Evolutionary conservation across 805 yeast species (phyloP).

Genomic region (Torulaspora indica): DNA sequence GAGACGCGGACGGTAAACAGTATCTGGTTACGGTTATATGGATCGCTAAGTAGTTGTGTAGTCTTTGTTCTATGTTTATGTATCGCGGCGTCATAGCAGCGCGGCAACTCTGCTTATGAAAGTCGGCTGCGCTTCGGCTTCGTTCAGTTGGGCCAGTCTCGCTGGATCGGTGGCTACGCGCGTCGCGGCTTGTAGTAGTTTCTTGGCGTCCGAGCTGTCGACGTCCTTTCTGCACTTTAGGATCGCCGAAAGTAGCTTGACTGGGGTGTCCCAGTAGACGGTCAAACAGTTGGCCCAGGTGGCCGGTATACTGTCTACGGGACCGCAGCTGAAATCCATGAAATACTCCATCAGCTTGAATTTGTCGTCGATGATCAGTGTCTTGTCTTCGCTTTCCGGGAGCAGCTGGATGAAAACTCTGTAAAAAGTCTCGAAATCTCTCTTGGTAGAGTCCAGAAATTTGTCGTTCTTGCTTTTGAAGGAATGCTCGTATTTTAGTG

Average conservation of each 20-base stretch:
- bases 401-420: constrained; percentile 47
- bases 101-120: constrained; percentile 24
- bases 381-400: constrained; percentile 35
- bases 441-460: constrained; percentile 48
- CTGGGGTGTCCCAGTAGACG: constrained; percentile 72
- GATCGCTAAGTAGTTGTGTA: constrained; percentile 28
- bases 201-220: constrained; percentile 31
- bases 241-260: constrained; percentile 61
- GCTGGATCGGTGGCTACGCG: constrained; percentile 20
- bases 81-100: background rate
- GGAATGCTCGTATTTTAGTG: constrained; percentile 42
- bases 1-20: constrained; percentile 14
- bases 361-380: constrained; percentile 42
- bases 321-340: constrained; percentile 50
- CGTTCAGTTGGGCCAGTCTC: constrained; percentile 16
- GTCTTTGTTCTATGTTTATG: too few relatives aligned
- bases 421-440: constrained; percentile 57
- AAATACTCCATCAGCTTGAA: constrained; percentile 59
- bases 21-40: constrained; percentile 35
- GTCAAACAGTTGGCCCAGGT: constrained; percentile 59
- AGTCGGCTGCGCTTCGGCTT: constrained; percentile 24
- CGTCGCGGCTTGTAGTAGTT: constrained; percentile 20
- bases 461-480: constrained; percentile 42
- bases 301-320: constrained; percentile 44
- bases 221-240: constrained; percentile 44